A percentile compares a stretch with the other conserved stretches of the same genome.
phyloP scores from a whole-genome alignment of 2,329 filamentous ascomycete species.

The Ceratocystis harringtonii region DNA sequence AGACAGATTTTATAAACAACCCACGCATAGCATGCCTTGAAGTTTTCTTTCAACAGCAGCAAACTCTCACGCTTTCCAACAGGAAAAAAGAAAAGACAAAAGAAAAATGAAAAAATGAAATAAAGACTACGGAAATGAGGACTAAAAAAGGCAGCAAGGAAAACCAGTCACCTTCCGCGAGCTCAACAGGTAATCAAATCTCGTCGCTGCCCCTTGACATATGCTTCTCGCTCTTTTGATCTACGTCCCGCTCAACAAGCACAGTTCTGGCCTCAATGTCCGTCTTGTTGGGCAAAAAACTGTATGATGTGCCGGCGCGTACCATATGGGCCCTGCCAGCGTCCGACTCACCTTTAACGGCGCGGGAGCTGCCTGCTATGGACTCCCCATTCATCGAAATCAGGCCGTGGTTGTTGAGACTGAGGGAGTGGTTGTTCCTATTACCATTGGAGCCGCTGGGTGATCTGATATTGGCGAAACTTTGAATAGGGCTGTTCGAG shows the following conservation, averaged over 20 bases:
- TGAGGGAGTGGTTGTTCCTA: not conserved
- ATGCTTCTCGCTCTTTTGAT: constrained; percentile 2
- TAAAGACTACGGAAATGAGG: no score
- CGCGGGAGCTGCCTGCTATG: not conserved
- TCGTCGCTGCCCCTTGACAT: not conserved
- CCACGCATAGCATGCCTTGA: not conserved
- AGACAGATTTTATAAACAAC: not conserved
- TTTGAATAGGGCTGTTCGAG: not conserved
- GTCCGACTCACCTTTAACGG: no score
- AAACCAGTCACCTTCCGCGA: no score
- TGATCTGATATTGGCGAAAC: not conserved
- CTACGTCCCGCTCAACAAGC: not conserved
- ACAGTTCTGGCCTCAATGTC: not conserved
- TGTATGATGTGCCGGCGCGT: not conserved
- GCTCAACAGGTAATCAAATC: not conserved
- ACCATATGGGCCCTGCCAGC: no score
- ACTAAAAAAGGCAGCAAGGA: no score
- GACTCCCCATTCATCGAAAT: not conserved
- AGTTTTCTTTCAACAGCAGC: not conserved
- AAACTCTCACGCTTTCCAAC: not conserved
- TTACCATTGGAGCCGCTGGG: not conserved
- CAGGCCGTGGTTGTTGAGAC: not conserved
- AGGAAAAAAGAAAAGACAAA: no score
- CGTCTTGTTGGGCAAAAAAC: not conserved
- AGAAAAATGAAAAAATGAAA: not conserved